These are phyloP conservation scores for Claviceps cyperi DNA, from an alignment of 2,329 filamentous ascomycete species.

Conservation along the genomic window DNA sequence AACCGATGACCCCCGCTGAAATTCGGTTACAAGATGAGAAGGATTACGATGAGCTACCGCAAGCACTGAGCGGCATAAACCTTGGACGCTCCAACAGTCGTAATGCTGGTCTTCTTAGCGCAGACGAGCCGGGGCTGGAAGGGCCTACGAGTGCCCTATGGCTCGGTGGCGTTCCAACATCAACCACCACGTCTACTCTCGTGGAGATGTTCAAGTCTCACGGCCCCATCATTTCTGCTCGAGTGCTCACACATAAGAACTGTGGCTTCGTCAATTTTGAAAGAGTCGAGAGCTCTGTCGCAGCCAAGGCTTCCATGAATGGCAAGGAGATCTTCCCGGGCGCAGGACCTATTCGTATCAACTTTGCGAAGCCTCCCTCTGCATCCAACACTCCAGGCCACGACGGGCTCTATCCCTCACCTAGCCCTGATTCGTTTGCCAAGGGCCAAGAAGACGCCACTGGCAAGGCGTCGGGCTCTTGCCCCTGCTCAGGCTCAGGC, in stretches of 20 bases:
- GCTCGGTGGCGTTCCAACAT: constrained; percentile 95
- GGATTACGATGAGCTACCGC: constrained; percentile 66
- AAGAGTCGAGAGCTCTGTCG: constrained; percentile 74
- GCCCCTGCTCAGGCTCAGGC: constrained; percentile 6
- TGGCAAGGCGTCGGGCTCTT: constrained; percentile 2
- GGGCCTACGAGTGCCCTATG: constrained; percentile 86
- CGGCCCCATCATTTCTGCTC: constrained; percentile 76
- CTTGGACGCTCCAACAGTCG: constrained; percentile 51
- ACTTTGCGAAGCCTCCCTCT: constrained; percentile 91
- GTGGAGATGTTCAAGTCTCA: constrained; percentile 93
- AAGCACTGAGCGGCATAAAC: constrained; percentile 70
- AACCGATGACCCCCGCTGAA: constrained; percentile 60
- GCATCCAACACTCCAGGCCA: constrained; percentile 79
- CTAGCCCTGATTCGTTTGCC: constrained; percentile 73
- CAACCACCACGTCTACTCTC: constrained; percentile 87
- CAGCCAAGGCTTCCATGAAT: constrained; percentile 77
- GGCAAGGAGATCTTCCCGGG: constrained; percentile 98
- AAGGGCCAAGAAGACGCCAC: constrained; percentile 34
- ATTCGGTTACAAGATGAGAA: constrained; percentile 59
- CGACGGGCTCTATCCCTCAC: constrained; percentile 76
- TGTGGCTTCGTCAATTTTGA: constrained; percentile 99
- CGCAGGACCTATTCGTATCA: constrained; percentile 85
- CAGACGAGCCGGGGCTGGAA: constrained; percentile 69
- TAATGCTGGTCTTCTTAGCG: constrained; percentile 51
- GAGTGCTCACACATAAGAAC: constrained; percentile 95